Evolutionary conservation across 1,284 basidiomycete genomes (phyloP).

Genomic region (Rhizoctonia solani): DNA sequence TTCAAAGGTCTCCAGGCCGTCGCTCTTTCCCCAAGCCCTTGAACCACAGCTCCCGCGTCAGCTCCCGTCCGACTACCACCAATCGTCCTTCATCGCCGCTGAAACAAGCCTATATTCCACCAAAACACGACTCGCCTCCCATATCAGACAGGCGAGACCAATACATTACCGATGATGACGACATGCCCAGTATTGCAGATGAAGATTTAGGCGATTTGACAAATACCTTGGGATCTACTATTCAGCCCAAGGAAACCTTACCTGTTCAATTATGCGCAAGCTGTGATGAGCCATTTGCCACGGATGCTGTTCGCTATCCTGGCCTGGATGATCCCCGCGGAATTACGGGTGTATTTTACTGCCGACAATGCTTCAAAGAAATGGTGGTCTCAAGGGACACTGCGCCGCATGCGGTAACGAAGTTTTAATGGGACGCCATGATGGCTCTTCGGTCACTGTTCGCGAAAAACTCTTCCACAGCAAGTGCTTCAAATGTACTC

Average conservation of each 20-base stretch:
- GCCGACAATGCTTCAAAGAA: slow-evolving; percentile 68
- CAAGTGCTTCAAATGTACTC: slow-evolving; percentile 63
- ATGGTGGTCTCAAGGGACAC: slow-evolving; percentile 73
- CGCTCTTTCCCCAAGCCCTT: slow-evolving; percentile 30
- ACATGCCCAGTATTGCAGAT: slow-evolving; percentile 26
- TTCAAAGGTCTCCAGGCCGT: slow-evolving; percentile 27
- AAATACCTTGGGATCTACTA: slow-evolving; percentile 27
- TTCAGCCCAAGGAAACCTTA: slow-evolving; percentile 29
- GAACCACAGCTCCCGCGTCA: slow-evolving; percentile 29
- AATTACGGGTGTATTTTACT: slow-evolving; percentile 58
- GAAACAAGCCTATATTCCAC: slow-evolving; percentile 28
- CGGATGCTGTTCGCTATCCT: slow-evolving; percentile 81
- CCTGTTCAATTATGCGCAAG: slow-evolving; percentile 41
- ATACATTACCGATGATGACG: slow-evolving; percentile 22
- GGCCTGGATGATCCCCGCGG: slow-evolving; percentile 56
- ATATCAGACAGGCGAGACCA: background rate
- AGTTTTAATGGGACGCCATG: slow-evolving; percentile 70
- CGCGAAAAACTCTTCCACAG: slow-evolving; percentile 75
- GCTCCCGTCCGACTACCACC: slow-evolving; percentile 7
- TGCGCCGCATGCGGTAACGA: slow-evolving; percentile 67
- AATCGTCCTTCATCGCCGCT: slow-evolving; percentile 32
- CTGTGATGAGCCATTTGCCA: slow-evolving; percentile 69
- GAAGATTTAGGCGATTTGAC: slow-evolving; percentile 32
- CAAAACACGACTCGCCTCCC: background rate
- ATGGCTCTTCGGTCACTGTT: slow-evolving; percentile 74